These are phyloP conservation scores for Martiniozyma asiatica DNA, from an alignment of 1,139 yeast genomes.

Conservation along the genomic window DNA sequence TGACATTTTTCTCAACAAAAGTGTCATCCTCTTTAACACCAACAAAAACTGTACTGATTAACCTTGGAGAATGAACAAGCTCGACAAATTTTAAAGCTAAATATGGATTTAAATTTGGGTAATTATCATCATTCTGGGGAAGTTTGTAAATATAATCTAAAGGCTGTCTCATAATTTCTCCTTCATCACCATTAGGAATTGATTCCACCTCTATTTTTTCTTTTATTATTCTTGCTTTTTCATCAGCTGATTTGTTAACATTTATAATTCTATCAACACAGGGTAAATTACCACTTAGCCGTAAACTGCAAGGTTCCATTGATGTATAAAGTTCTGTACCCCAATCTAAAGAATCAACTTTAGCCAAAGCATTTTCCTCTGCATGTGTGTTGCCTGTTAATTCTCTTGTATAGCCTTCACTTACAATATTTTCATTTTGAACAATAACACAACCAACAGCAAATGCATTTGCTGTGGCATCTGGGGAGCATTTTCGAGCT, in stretches of 20 bases:
- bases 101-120: neutral
- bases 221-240: no score
- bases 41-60: constrained; percentile 67
- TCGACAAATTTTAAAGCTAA: constrained; percentile 1
- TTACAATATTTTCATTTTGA: constrained; percentile 40
- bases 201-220: no score
- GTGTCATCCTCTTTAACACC: constrained; percentile 89
- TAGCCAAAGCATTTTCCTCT: constrained; percentile 86
- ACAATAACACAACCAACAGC: constrained; percentile 90
- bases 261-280: constrained; percentile 70
- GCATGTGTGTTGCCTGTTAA: constrained; percentile 96
- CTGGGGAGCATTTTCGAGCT: constrained; percentile 73
- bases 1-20: constrained; percentile 69
- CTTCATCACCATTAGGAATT: no score
- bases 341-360: constrained; percentile 54
- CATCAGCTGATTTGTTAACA: constrained; percentile 21
- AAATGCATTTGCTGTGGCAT: constrained; percentile 80
- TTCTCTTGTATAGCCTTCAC: constrained; percentile 84
- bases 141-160: no score
- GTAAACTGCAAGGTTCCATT: constrained; percentile 92
- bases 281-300: constrained; percentile 84
- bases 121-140: neutral
- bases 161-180: no score
- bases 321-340: constrained; percentile 87
- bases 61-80: constrained; percentile 4